Percentiles rank a stretch among this genome's conserved stretches.
phyloP scores from a whole-genome alignment of 176 grass and related monocot genomes.

The Avena eriantha region DNA sequence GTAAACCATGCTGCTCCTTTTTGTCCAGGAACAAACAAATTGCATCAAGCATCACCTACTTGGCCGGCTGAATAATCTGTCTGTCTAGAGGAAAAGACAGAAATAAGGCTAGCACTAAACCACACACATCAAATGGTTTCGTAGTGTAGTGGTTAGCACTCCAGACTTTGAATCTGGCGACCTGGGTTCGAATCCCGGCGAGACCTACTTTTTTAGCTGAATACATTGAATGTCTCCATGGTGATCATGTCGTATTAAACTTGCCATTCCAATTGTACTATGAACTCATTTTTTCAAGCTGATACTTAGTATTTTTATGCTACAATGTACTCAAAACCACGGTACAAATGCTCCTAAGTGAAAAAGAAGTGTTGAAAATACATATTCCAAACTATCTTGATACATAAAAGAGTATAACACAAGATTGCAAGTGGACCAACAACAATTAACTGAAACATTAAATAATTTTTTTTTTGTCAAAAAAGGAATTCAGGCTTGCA shows the following conservation, averaged over 20 bases:
- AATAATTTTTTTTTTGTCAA: too few species aligned
- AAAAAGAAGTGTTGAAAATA: not conserved
- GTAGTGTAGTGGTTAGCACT: conserved; percentile 99
- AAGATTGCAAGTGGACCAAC: not conserved
- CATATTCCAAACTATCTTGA: not conserved
- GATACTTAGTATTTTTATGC: not conserved
- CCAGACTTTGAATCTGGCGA: conserved; percentile 99
- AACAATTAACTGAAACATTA: too few species aligned
- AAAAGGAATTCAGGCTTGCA: not conserved
- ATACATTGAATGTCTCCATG: not conserved
- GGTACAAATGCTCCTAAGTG: not conserved
- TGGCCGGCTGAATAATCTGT: not conserved
- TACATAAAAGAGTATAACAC: conserved; percentile 1
- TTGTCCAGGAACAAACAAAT: conserved; percentile 2
- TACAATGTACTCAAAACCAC: not conserved
- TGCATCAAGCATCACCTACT: not conserved
- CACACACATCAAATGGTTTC: conserved; percentile 20
- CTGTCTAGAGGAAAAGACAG: not conserved
- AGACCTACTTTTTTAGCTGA: conserved; percentile 8
- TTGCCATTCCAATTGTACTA: not conserved
- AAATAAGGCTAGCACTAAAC: not conserved
- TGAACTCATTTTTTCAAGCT: not conserved
- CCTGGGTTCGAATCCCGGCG: conserved; percentile 99
- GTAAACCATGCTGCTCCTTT: not conserved
- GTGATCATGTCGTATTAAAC: not conserved